Evolutionary conservation across 148 eudicot genomes (phyloP).

Genomic region (Silene conica): DNA sequence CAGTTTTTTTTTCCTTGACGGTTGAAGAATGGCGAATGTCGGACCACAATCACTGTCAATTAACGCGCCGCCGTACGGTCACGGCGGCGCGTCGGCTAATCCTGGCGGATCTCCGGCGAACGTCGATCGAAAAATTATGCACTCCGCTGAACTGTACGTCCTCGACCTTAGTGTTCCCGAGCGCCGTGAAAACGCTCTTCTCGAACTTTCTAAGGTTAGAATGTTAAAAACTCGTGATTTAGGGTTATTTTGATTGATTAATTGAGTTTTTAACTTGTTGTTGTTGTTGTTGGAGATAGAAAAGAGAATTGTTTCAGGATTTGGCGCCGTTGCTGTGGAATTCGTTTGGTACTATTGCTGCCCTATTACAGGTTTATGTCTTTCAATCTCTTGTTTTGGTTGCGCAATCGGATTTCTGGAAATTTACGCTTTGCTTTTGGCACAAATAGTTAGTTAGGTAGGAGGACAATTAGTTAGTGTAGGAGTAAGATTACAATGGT

Average conservation of each 20-base stretch:
- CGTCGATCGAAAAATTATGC: constrained; percentile 59
- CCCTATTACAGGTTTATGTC: constrained; percentile 66
- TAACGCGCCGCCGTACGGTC: constrained; percentile 37
- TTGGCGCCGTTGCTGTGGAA: constrained; percentile 96
- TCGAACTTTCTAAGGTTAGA: constrained; percentile 84
- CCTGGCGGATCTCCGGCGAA: constrained; percentile 27
- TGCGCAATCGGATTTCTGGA: background rate
- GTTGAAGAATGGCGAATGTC: constrained; percentile 37
- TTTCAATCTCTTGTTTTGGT: background rate
- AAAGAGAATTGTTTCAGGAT: constrained; percentile 89
- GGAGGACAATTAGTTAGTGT: background rate
- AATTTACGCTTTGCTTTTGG: background rate
- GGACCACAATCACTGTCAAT: constrained; percentile 40
- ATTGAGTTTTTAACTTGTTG: background rate
- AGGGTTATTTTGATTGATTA: background rate
- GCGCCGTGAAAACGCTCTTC: constrained; percentile 87
- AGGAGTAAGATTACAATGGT: background rate
- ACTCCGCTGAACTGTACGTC: constrained; percentile 71
- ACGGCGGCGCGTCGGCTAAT: constrained; percentile 14
- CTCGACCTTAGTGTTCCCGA: constrained; percentile 86
- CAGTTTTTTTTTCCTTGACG: too few species aligned
- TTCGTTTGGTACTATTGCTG: constrained; percentile 96
- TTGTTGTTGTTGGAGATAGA: constrained; percentile 29
- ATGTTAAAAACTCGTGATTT: background rate
- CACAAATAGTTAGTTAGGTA: background rate